Evolutionary conservation across 1,284 basidiomycete species (phyloP), one percentile per base, ranked within the genome.

Genomic region (Leccinum pallidistipes): DNA sequence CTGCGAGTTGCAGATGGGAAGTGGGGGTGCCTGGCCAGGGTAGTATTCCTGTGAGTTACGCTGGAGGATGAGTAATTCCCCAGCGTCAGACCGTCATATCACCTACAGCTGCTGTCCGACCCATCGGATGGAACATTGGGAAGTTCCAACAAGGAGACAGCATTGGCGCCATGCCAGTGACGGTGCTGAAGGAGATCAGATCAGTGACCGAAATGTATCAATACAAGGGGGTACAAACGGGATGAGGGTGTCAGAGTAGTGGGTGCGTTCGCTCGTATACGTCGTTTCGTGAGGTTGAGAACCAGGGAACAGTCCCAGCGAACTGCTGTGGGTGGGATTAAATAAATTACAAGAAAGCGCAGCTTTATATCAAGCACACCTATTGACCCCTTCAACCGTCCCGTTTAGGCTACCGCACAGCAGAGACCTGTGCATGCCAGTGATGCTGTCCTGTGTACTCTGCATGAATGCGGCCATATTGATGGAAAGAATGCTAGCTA

Each of bases 351-450:
- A 12, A 55, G 24, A 12, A 6, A 27, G 36, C 34, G 45, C 21
- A 5, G 31, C 55, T 55, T 70, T 71, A 70, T 70, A 63, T 55
- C 16, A 16, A 51, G 16, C 71, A 36, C 38, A 70, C 69, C 55
- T 1, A 52, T 62, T 52, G 45, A 62, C 36, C 32, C 36, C 38
- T 60, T 54, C 58, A 45, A 47, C 5, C 7, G 24, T 47, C 52
- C 50, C 36, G 38, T 54, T 60, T 45, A 58, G 43, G 57, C 59
- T 31, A 43, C 2, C 11, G n/a, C 62, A 69, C 70, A 73, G 68
- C 69, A 73, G 2, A 16, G 50, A 45, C 27, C 16, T 73, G 66
- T 70, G 60, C 3, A 11, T 21, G 21, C 21, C 21, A 21, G 21
- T 5, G 14, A 38, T 57, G 70, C 61, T 69, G 59, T 72, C 56